Evolutionary conservation across 2,329 filamentous ascomycete species (phyloP).

Genomic region (Curvularia hawaiiensis): DNA sequence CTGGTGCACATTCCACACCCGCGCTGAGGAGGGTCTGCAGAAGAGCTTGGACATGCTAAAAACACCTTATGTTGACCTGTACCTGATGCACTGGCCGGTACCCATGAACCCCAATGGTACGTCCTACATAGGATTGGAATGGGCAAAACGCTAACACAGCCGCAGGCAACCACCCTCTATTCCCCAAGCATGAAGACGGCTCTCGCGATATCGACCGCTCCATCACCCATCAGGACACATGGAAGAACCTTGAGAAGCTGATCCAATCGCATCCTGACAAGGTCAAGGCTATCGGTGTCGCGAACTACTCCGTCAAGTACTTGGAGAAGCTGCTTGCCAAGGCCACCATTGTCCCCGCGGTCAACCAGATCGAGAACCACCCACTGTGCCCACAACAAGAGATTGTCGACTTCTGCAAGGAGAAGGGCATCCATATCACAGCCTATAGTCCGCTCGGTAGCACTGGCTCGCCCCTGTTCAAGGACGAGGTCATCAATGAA

Average conservation of each 20-base stretch:
- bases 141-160: conserved; percentile 1
- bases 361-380: conserved; percentile 78
- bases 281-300: conserved; percentile 57
- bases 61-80: conserved; percentile 81
- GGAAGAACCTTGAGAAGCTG: conserved; percentile 75
- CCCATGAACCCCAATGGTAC: conserved; percentile 77
- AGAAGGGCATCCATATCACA: conserved; percentile 72
- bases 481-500: conserved; percentile 54
- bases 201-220: conserved; percentile 71
- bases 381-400: conserved; percentile 73
- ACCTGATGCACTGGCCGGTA: conserved; percentile 82
- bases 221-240: conserved; percentile 76
- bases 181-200: conserved; percentile 77
- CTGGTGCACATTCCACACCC: conserved; percentile 79
- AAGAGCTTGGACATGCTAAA: conserved; percentile 75
- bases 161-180: conserved; percentile 69
- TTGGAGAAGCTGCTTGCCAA: conserved; percentile 58
- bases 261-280: conserved; percentile 51
- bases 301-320: conserved; percentile 56
- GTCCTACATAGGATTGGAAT: background rate
- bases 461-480: conserved; percentile 55
- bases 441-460: conserved; percentile 65
- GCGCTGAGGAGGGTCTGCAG: conserved; percentile 71
- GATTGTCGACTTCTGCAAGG: conserved; percentile 70
- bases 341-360: conserved; percentile 68